Evolutionary conservation across 2,329 filamentous ascomycete genomes (phyloP).

Genomic region (Xylariaceae sp.): DNA sequence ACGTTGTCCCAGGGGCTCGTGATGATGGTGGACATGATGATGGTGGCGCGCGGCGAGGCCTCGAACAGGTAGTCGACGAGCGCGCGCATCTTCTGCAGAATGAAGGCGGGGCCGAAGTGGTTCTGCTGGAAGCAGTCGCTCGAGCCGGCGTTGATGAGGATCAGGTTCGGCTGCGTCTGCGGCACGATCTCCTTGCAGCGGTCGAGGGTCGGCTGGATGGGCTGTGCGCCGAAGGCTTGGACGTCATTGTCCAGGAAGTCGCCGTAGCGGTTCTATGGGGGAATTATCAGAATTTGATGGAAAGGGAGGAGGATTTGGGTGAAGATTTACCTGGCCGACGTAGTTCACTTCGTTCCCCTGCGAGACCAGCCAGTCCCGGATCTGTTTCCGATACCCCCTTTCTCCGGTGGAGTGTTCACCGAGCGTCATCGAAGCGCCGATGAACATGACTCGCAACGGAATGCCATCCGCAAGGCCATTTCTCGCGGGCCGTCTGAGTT

Average conservation of each 20-base stretch:
- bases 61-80: slow-evolving; percentile 29
- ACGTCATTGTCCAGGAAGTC: slow-evolving; percentile 31
- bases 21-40: slow-evolving; percentile 30
- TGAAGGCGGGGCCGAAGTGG: slow-evolving; percentile 25
- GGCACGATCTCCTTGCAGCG: slow-evolving; percentile 28
- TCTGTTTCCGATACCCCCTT: slow-evolving; percentile 26
- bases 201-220: slow-evolving; percentile 28
- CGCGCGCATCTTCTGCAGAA: slow-evolving; percentile 25
- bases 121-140: slow-evolving; percentile 29
- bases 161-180: slow-evolving; percentile 27
- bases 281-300: slow-evolving; percentile 12
- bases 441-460: slow-evolving; percentile 29
- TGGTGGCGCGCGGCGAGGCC: slow-evolving; percentile 25
- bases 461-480: slow-evolving; percentile 25
- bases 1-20: slow-evolving; percentile 26
- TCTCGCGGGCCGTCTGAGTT: slow-evolving; percentile 19
- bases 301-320: neutral
- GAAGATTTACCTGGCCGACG: slow-evolving; percentile 24
- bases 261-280: slow-evolving; percentile 25
- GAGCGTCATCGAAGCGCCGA: slow-evolving; percentile 29
- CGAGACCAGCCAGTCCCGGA: slow-evolving; percentile 27
- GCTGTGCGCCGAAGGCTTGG: slow-evolving; percentile 29
- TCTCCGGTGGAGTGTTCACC: slow-evolving; percentile 29
- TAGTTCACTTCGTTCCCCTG: slow-evolving; percentile 28
- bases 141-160: slow-evolving; percentile 29